Conservation (phyloP, 2,329 filamentous ascomycete genomes). For the Leptographium lundbergii region DNA sequence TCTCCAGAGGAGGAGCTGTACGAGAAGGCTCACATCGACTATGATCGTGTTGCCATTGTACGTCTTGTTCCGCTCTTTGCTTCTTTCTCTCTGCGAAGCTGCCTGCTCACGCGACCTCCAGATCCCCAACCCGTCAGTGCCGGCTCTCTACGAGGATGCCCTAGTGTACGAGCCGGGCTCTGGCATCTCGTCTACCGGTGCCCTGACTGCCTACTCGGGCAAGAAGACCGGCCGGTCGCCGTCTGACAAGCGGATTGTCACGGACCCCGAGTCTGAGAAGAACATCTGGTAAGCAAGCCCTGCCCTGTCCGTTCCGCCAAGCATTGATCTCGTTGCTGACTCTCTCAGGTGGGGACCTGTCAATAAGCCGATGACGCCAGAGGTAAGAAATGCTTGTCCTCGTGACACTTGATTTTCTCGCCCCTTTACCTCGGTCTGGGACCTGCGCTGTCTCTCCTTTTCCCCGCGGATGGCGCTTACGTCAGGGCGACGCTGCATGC, state of each 20-base stretch:
- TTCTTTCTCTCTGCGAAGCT: constrained; percentile 4
- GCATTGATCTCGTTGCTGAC: background rate
- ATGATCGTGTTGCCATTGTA: constrained; percentile 95
- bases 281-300: constrained; percentile 57
- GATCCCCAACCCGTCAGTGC: constrained; percentile 86
- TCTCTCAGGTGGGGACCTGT: constrained; percentile 70
- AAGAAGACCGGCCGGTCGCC: constrained; percentile 97
- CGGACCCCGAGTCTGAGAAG: constrained; percentile 78
- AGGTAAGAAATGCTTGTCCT: constrained; percentile 50
- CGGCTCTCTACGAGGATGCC: constrained; percentile 96
- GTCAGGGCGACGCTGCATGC: background rate
- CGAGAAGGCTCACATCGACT: constrained; percentile 97
- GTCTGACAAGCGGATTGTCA: constrained; percentile 92
- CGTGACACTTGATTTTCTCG: background rate
- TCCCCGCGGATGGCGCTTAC: background rate
- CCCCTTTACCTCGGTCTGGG: background rate
- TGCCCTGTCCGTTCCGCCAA: too few species aligned
- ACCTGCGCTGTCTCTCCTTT: background rate
- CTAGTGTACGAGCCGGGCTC: constrained; percentile 94
- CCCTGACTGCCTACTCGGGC: constrained; percentile 92
- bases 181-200: constrained; percentile 90
- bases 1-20: constrained; percentile 75
- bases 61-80: constrained; percentile 20
- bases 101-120: constrained; percentile 16
- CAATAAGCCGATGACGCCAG: constrained; percentile 96